Base-by-base conservation (phyloP, 2,329 filamentous ascomycete genomes). In the Pseudogymnoascus sp. region DNA sequence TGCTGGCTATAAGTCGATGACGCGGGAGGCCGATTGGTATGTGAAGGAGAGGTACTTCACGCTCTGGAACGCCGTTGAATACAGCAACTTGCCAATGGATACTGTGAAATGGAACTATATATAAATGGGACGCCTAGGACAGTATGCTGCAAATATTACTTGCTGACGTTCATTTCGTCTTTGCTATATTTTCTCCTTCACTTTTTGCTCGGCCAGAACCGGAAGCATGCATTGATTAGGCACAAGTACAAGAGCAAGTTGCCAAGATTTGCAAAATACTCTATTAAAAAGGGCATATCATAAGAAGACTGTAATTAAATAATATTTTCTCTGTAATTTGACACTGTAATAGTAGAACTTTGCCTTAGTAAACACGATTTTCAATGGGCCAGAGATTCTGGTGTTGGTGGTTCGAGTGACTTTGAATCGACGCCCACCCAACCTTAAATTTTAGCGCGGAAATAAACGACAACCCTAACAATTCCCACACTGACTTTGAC, bases 391-490 rank as follows among this genome's bases (percentile, higher is more conserved):
- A 48, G 42, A 27, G 21, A n/a, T 48, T 45, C 15, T 48, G 25
- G 21, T n/a, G 8, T 48, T 48, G 42, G 42, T 48, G 42, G 42
- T 48, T 48, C 42, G 25, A 48, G 42, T 48, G 42, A 48, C 42
- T 48, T 48, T 48, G 5, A 48, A 48, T 48, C 42, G 42, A 7
- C 42, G 42, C 42, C 42, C 42, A 48, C 42, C 42, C 42, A 48
- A 48, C 42, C 42, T 48, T 48, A 48, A 48, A 48, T 48, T 48
- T 48, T 48, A 48, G 42, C 42, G 42, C 42, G 42, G 42, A 48
- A 48, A 48, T 48, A 48, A 48, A 48, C 42, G 42, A 48, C 42
- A 48, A 48, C 42, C 42, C 42, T 48, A 48, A 48, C 42, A 48
- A 48, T 48, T 48, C 42, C 42, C 42, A 48, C 42, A 48, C 42